Conservation (phyloP, 768 basidiomycete species). For the Russula emetica region DNA sequence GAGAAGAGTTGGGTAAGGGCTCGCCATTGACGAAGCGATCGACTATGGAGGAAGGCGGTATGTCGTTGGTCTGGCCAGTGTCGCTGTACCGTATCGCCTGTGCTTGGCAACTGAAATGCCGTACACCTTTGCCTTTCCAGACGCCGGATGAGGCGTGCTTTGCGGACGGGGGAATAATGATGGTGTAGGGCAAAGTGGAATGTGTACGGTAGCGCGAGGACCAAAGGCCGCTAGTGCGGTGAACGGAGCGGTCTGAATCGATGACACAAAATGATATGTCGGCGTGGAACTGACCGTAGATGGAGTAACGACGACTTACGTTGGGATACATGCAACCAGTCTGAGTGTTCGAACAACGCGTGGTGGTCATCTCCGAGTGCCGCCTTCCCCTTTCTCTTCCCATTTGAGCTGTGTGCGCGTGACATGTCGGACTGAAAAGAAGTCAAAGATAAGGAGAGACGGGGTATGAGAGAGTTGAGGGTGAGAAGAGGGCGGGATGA, state of each 20-base stretch:
- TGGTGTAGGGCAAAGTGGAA: not conserved
- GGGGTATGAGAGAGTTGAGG: conserved; percentile 7
- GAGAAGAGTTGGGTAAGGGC: conserved; percentile 20
- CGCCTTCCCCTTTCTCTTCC: conserved; percentile 27
- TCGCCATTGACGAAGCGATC: conserved; percentile 22
- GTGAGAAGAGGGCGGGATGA: conserved; percentile 13
- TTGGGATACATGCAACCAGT: conserved; percentile 22
- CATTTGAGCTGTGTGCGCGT: conserved; percentile 7
- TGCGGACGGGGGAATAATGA: not conserved
- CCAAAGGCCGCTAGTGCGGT: conserved; percentile 5
- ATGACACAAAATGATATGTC: not conserved
- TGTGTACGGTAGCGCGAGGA: not conserved
- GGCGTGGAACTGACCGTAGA: not conserved
- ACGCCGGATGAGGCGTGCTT: not conserved
- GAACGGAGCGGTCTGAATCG: conserved; percentile 8
- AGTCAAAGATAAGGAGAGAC: conserved; percentile 1
- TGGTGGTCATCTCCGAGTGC: conserved; percentile 17
- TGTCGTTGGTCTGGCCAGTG: conserved; percentile 1
- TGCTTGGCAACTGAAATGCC: conserved; percentile 2
- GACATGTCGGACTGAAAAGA: conserved; percentile 14
- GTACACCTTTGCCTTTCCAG: conserved; percentile 14
- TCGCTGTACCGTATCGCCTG: conserved; percentile 14
- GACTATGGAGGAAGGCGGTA: conserved; percentile 9
- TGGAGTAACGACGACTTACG: conserved; percentile 12
- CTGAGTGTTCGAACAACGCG: conserved; percentile 15